Conservation (phyloP, 2,329 filamentous ascomycete genomes). For the Calonectria pseudoreteaudii region DNA sequence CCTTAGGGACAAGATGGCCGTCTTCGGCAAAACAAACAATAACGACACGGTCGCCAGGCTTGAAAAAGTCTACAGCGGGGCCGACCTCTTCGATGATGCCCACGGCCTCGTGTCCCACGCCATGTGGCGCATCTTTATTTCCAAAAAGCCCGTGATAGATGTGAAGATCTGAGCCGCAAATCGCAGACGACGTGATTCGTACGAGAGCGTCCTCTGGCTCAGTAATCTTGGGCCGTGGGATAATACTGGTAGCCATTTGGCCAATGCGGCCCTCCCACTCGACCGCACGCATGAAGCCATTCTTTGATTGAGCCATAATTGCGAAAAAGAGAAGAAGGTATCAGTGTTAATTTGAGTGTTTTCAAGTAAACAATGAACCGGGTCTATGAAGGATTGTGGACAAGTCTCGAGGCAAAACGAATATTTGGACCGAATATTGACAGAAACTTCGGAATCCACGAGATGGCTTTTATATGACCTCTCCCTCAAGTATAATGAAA, state of each 20-base stretch:
- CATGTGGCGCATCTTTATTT: neutral
- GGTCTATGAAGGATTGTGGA: neutral
- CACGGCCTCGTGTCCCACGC: slow-evolving; percentile 3
- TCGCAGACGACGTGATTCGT: slow-evolving; percentile 1
- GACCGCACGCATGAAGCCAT: neutral
- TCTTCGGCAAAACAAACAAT: slow-evolving; percentile 2
- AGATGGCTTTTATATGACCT: neutral
- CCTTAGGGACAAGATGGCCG: neutral
- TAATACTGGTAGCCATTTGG: neutral
- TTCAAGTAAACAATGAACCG: too few species aligned
- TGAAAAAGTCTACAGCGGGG: neutral
- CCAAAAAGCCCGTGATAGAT: neutral
- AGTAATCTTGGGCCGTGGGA: neutral
- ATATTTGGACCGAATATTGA: too few species aligned
- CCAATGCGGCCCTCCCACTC: slow-evolving; percentile 1
- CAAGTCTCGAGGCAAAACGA: neutral
- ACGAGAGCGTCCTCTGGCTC: neutral
- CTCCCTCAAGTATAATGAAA: neutral
- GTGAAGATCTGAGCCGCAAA: slow-evolving; percentile 9
- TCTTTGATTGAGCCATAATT: neutral
- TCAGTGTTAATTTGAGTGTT: too few species aligned
- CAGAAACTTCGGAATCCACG: too few species aligned
- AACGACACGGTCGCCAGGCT: neutral
- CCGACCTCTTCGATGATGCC: slow-evolving; percentile 6
- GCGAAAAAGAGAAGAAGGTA: too few species aligned